phyloP scores from a whole-genome alignment of 805 yeast species.

The Candida yuanshanica region DNA sequence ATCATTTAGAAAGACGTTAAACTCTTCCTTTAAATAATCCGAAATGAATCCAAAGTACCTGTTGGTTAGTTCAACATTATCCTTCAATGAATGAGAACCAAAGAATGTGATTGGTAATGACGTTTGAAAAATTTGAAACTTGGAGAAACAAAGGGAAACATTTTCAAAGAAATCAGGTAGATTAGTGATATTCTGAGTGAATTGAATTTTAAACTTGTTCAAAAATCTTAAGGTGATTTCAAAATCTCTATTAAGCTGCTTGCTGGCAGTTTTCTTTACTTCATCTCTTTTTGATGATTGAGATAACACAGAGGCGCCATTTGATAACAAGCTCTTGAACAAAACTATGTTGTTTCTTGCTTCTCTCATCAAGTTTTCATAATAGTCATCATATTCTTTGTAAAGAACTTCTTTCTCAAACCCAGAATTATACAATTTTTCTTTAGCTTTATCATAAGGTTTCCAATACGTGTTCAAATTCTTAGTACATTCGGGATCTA shows the following conservation, averaged over 20 bases:
- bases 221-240: slow-evolving; percentile 22
- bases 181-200: slow-evolving; percentile 6
- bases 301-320: slow-evolving; percentile 17
- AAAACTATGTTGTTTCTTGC: slow-evolving; percentile 21
- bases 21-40: slow-evolving; percentile 16
- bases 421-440: slow-evolving; percentile 10
- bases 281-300: slow-evolving; percentile 9
- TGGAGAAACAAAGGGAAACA: slow-evolving; percentile 20
- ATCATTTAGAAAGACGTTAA: slow-evolving; percentile 12
- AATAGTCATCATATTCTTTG: slow-evolving; percentile 18
- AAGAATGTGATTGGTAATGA: slow-evolving; percentile 17
- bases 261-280: slow-evolving; percentile 9
- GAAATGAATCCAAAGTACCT: slow-evolving; percentile 19
- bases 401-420: slow-evolving; percentile 20
- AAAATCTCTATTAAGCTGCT: slow-evolving; percentile 16
- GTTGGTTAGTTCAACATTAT: slow-evolving; percentile 17
- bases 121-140: slow-evolving; percentile 22
- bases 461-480: slow-evolving; percentile 19
- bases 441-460: slow-evolving; percentile 3
- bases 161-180: slow-evolving; percentile 14
- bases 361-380: slow-evolving; percentile 14
- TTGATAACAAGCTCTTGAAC: slow-evolving; percentile 20
- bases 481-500: slow-evolving; percentile 21
- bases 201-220: slow-evolving; percentile 19
- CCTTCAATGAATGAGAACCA: slow-evolving; percentile 19